Evolutionary conservation across 768 basidiomycete genomes (phyloP), one percentile per base, ranked within the genome.

Genomic region (Lepiota brunneoincarnata): DNA sequence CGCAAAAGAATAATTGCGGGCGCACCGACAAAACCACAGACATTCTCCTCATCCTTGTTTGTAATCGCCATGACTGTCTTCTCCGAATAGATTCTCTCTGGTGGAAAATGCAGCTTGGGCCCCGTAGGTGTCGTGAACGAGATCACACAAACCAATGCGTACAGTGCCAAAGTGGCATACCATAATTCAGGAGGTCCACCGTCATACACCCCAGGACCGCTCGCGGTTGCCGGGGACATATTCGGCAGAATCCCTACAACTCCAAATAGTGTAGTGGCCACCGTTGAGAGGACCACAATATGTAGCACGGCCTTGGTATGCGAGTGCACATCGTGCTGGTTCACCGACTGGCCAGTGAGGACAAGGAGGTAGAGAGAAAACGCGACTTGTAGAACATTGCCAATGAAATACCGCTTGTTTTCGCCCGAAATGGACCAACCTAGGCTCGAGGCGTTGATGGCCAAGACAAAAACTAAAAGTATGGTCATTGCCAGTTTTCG

Each of bases 31-130:
- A 82, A 63, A 0, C 87, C 88, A 45, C 82, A 85, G 15, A 95
- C 90, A 61, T 95, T 96, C 56, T 86, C 79, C 36, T 77, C 69
- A n/a, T 80, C 79, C n/a, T 67, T 67, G 54, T 85, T 88, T 5
- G 86, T 87, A 37, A 78, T 75, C 3, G 74, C 65, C 51, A 76
- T 72, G 34, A 89, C 72, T 0, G 75, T 81, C 68, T 91, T 91
- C 45, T 85, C 77, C 0, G 87, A 82, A 64, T 93, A 94, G 34
- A 95, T 85, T 10, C 70, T 69, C 52, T 84, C 78, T n/a, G 84
- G 73, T 1, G 89, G 87, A 62, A 82, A 91, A 63, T 91, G 81
- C 4, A 95, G 72, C 7, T 75, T 70, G 0, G 94, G 94, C 0
- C 93, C 93, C 35, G 79, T 74, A 2, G 87, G 88, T 1, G 84